These are phyloP conservation scores for Teunomyces lycoperdinae DNA, from an alignment of 805 yeast genomes.

Conservation along the genomic window DNA sequence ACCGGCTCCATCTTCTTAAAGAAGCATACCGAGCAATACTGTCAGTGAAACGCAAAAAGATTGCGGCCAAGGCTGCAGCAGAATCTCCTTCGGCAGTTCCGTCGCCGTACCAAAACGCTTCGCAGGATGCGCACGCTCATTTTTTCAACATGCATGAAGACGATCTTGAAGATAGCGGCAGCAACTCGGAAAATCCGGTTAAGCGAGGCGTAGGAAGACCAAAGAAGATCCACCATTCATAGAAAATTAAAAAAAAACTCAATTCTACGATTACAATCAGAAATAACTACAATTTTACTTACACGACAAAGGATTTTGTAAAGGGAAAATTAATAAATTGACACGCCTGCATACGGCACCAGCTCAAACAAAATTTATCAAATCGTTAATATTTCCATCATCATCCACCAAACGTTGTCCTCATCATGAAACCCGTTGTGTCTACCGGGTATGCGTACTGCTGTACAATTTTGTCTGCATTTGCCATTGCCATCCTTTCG, in stretches of 20 bases:
- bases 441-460: conserved; percentile 86
- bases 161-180: conserved; percentile 16
- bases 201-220: neutral
- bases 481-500: conserved; percentile 84
- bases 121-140: neutral
- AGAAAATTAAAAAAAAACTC: neutral
- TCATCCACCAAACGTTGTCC: neutral
- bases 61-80: neutral
- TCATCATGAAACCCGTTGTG: conserved; percentile 42
- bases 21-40: conserved; percentile 27
- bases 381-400: neutral
- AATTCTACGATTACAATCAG: neutral
- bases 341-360: neutral
- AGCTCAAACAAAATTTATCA: neutral
- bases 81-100: neutral
- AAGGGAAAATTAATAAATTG: neutral
- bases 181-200: conserved; percentile 8
- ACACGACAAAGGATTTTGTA: neutral
- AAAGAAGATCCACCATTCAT: neutral
- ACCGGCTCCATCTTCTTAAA: conserved; percentile 25
- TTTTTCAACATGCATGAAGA: conserved; percentile 7
- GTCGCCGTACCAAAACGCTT: neutral
- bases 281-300: neutral
- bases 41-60: conserved; percentile 16
- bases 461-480: conserved; percentile 89